Evolutionary conservation across 805 yeast genomes (phyloP).

Genomic region (Nakazawaea peltata): DNA sequence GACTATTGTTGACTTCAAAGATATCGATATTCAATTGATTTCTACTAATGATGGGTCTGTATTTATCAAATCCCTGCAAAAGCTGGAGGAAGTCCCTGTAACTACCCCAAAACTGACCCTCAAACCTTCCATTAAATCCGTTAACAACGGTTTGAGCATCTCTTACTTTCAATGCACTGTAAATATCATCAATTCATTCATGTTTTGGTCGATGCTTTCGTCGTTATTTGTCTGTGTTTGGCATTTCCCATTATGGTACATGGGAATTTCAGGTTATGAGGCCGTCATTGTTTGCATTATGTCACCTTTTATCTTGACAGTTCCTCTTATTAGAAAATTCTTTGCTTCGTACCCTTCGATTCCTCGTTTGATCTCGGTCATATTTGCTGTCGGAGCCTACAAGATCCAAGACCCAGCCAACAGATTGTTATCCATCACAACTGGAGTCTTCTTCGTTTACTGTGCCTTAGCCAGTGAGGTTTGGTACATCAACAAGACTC

Average conservation of each 20-base stretch:
- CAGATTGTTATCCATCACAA: constrained; percentile 56
- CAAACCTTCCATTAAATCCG: neutral
- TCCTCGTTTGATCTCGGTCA: constrained; percentile 44
- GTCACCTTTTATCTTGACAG: constrained; percentile 46
- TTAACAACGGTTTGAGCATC: constrained; percentile 1
- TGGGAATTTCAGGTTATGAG: constrained; percentile 97
- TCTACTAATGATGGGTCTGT: constrained; percentile 13
- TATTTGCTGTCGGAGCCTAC: constrained; percentile 73
- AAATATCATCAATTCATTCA: constrained; percentile 55
- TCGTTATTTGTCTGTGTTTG: constrained; percentile 82
- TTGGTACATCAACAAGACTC: constrained; percentile 23
- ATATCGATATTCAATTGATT: constrained; percentile 41
- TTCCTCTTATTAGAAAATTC: constrained; percentile 26
- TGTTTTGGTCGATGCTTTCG: constrained; percentile 82
- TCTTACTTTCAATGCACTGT: constrained; percentile 28
- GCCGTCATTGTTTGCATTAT: constrained; percentile 50
- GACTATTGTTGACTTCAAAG: constrained; percentile 62
- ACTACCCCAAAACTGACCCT: neutral
- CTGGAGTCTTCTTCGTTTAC: constrained; percentile 58
- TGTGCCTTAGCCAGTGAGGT: constrained; percentile 53
- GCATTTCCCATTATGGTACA: constrained; percentile 97
- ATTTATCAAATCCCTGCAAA: neutral
- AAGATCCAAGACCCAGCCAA: constrained; percentile 57
- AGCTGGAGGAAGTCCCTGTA: neutral
- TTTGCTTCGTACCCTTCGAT: constrained; percentile 40